phyloP scores from a whole-genome alignment of 768 basidiomycete genomes.

The Xerocomellus amylosporus region DNA sequence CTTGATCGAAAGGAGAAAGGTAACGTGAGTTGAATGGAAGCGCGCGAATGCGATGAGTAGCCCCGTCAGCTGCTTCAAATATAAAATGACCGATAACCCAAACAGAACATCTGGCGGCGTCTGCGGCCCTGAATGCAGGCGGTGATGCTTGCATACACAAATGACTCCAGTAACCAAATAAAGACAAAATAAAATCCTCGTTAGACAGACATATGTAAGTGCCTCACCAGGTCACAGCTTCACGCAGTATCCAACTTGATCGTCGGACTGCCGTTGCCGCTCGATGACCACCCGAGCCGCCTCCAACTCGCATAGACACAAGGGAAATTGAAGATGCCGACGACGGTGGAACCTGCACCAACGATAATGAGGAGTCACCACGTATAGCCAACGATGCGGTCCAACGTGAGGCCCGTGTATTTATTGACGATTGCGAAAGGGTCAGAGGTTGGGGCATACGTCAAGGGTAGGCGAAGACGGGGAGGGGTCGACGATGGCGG shows the following conservation, averaged over 20 bases:
- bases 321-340: slow-evolving; percentile 71
- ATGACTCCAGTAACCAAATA: neutral
- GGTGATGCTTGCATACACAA: neutral
- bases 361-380: slow-evolving; percentile 78
- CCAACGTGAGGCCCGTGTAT: slow-evolving; percentile 61
- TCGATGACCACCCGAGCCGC: slow-evolving; percentile 46
- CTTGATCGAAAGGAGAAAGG: too few relatives aligned
- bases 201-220: neutral
- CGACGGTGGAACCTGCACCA: slow-evolving; percentile 70
- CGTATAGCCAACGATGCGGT: slow-evolving; percentile 69
- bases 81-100: too few relatives aligned
- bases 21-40: too few relatives aligned
- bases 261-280: slow-evolving; percentile 5
- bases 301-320: slow-evolving; percentile 65
- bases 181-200: neutral
- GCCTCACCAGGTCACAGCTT: slow-evolving; percentile 2
- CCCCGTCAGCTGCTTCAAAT: too few relatives aligned
- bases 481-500: slow-evolving; percentile 34
- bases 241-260: slow-evolving; percentile 14
- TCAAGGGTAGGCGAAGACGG: slow-evolving; percentile 47
- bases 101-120: neutral
- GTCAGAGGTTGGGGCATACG: slow-evolving; percentile 54
- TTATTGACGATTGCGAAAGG: slow-evolving; percentile 53
- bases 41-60: too few relatives aligned
- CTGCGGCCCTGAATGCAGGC: neutral